phyloP scores from a whole-genome alignment of 352 stramenopile genomes.

The Phytophthora cactorum region DNA sequence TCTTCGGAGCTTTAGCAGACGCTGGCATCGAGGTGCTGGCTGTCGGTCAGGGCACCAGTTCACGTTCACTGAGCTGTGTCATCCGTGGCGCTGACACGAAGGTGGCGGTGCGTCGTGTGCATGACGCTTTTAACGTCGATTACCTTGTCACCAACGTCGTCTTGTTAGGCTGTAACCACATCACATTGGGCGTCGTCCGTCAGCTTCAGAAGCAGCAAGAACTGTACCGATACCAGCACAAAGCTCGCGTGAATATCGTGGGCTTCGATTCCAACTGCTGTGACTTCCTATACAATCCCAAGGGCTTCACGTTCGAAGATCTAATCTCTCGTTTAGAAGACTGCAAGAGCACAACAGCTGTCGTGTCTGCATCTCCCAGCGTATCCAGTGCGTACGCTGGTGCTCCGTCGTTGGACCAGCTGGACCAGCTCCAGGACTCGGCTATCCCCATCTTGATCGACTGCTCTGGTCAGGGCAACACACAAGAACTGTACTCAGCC shows the following conservation, averaged over 20 bases:
- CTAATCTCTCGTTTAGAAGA: conserved; percentile 45
- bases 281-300: conserved; percentile 60
- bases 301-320: conserved; percentile 60
- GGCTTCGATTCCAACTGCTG: conserved; percentile 73
- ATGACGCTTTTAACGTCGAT: conserved; percentile 85
- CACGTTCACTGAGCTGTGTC: conserved; percentile 79
- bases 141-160: conserved; percentile 77
- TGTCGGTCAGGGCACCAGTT: conserved; percentile 80
- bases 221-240: conserved; percentile 73
- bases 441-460: conserved; percentile 76
- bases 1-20: conserved; percentile 77
- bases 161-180: conserved; percentile 77
- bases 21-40: conserved; percentile 75
- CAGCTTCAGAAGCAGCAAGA: conserved; percentile 70
- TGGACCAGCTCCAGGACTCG: conserved; percentile 71
- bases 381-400: conserved; percentile 37
- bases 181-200: conserved; percentile 62
- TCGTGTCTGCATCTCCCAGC: conserved; percentile 33
- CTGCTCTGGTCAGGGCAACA: conserved; percentile 65
- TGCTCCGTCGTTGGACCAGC: conserved; percentile 52
- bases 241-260: conserved; percentile 68
- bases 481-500: conserved; percentile 57
- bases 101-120: conserved; percentile 74
- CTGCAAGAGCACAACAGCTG: conserved; percentile 42
- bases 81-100: conserved; percentile 76